Evolutionary conservation across 139 green algal genomes (phyloP).

Genomic region (Picochlorum sp.): DNA sequence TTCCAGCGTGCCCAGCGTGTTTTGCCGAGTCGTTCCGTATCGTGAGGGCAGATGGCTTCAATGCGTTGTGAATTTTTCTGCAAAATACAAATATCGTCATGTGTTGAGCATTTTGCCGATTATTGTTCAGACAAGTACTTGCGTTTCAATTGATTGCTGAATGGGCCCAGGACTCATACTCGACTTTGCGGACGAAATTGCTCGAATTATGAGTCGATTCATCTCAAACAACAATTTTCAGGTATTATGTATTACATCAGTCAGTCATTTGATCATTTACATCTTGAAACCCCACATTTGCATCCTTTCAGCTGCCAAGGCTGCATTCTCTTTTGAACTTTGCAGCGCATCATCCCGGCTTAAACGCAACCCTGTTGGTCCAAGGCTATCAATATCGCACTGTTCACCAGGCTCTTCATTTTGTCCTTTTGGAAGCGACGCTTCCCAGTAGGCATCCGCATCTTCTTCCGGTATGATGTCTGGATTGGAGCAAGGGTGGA

Average conservation of each 20-base stretch:
- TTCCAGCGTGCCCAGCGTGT: slow-evolving; percentile 49
- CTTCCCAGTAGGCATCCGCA: no score
- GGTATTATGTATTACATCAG: no score
- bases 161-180: slow-evolving; percentile 3
- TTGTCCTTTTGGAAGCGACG: no score
- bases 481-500: no score
- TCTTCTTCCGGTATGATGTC: no score
- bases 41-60: slow-evolving; percentile 24
- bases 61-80: slow-evolving; percentile 33
- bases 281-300: slow-evolving; percentile 1
- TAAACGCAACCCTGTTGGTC: not conserved
- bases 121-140: not conserved
- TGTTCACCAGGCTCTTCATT: not conserved
- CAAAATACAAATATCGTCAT: not conserved
- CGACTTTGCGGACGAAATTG: no score
- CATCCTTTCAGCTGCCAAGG: not conserved
- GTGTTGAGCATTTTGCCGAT: not conserved
- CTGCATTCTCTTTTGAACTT: slow-evolving; percentile 1
- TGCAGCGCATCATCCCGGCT: not conserved
- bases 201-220: no score
- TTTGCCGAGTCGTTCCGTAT: slow-evolving; percentile 44
- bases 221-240: no score
- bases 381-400: not conserved
- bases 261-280: no score
- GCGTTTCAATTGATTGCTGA: slow-evolving; percentile 7